Base-by-base conservation (phyloP, 352 stramenopile genomes). In the Phytophthora pistaciae region DNA sequence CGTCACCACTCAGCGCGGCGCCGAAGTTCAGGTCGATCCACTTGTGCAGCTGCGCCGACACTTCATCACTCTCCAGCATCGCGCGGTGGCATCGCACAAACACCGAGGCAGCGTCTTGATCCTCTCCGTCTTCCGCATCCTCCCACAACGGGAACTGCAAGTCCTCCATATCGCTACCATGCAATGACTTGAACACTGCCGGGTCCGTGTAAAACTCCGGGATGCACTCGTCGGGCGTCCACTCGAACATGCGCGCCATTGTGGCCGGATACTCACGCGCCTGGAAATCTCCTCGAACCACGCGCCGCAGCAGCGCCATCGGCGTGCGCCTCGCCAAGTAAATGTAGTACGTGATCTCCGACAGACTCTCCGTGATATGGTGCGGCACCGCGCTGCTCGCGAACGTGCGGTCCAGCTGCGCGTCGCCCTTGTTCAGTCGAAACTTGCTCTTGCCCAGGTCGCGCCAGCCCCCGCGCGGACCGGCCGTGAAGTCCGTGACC, bases 1-100 rank as follows among this genome's bases (percentile, higher is more conserved):
- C 74, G 11, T 95, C 78, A 5, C 95, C 95, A 56, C 75, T 88
- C 20, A 98, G 74, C 10, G 80, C 83, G 25, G 88, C 82, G 3
- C 97, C 97, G 72, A 99, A 99, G 66, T 97, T 98, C n/a, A 99
- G 75, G 68, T 99, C 95, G 66, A 99, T 99, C 97, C 97, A 99
- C 16, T 83, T 68, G 72, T 99, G 96, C 6, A 99, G 72, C 11
- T 88, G 58, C 3, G 42, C 42, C 18, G 91, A 98, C 7, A 99
- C 95, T 23, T 92, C 52, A 1, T 94, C 77, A 52, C 90, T 96
- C 70, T 99, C 97, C 8, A 99, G 87, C 79, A 98, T 93, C 6
- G 68, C 56, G 13, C 96, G 92, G 78, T 99, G 97, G n/a, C 80
- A 92, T 20, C 58, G 64, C 40, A 99, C 82, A 67, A 99, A 99